These are phyloP conservation scores for Adenanthera pavonina DNA, from an alignment of 306 rosid species.

Conservation along the genomic window DNA sequence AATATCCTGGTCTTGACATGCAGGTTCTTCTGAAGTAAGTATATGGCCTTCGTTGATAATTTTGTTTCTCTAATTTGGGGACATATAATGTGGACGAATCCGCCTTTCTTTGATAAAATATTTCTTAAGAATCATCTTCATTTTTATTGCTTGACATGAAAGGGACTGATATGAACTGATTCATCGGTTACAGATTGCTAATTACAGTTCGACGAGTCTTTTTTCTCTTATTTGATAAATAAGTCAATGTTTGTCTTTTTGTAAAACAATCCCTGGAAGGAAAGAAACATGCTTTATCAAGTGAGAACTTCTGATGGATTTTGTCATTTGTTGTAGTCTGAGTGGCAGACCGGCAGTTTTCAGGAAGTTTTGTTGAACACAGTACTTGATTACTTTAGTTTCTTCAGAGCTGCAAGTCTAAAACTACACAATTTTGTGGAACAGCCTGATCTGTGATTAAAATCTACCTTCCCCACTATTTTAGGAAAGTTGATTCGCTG, in stretches of 20 bases:
- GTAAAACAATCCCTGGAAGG: background rate
- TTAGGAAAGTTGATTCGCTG: conserved; percentile 80
- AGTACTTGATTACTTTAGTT: conserved; percentile 15
- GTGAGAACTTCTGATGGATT: background rate
- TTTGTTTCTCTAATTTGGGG: background rate
- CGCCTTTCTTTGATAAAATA: background rate
- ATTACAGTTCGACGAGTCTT: background rate
- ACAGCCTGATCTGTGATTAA: conserved; percentile 11
- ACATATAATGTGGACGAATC: background rate
- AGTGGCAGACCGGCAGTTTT: background rate
- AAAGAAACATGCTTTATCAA: conserved; percentile 18
- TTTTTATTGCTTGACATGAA: conserved; percentile 8
- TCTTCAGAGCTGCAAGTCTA: conserved; percentile 14
- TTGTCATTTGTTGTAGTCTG: conserved; percentile 3
- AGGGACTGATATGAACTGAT: background rate
- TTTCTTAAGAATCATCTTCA: background rate
- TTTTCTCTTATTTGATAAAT: background rate
- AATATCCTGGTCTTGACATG: conserved; percentile 95
- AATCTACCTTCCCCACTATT: conserved; percentile 33
- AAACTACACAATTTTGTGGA: background rate
- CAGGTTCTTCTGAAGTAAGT: conserved; percentile 90
- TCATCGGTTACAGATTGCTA: conserved; percentile 3
- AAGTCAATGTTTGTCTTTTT: background rate
- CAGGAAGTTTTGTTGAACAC: conserved; percentile 5
- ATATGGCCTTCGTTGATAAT: background rate